Conservation (phyloP, 176 grass and related monocot genomes). For the Cymbopogon citratus region DNA sequence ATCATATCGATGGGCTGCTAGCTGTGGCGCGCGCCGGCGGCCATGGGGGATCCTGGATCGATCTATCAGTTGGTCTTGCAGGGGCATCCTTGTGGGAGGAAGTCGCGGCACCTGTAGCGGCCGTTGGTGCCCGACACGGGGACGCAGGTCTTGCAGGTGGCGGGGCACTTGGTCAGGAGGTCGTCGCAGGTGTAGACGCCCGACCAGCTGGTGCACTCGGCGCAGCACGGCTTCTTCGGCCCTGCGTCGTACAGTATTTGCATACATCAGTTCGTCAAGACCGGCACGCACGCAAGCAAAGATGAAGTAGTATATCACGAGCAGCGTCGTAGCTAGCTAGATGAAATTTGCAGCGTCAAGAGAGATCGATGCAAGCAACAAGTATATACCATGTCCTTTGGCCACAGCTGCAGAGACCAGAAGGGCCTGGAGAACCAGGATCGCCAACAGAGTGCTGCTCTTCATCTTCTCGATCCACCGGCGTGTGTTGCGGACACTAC, state of each 20-base stretch:
- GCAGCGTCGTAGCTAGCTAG: background rate
- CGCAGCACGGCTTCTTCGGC: background rate
- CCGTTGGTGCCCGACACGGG: background rate
- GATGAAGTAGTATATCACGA: too few relatives aligned
- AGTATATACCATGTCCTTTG: background rate
- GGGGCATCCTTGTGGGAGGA: background rate
- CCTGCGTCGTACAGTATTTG: too few relatives aligned
- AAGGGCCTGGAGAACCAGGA: slow-evolving; percentile 6
- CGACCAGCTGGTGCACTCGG: background rate
- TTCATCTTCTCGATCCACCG: slow-evolving; percentile 15
- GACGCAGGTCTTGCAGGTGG: background rate
- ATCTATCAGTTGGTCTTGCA: background rate
- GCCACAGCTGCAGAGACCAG: background rate
- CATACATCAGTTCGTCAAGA: too few relatives aligned
- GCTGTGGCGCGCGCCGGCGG: too few relatives aligned
- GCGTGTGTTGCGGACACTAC: too few relatives aligned
- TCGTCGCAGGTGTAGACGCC: background rate
- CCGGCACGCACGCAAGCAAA: too few relatives aligned
- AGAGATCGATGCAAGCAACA: background rate
- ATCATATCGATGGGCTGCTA: background rate
- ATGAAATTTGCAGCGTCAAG: background rate
- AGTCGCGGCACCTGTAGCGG: slow-evolving; percentile 2
- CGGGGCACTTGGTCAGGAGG: background rate
- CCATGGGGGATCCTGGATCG: too few relatives aligned
- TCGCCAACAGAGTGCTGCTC: background rate